Evolutionary conservation across 148 eudicot species (phyloP).

Genomic region (Camellia sinensis): DNA sequence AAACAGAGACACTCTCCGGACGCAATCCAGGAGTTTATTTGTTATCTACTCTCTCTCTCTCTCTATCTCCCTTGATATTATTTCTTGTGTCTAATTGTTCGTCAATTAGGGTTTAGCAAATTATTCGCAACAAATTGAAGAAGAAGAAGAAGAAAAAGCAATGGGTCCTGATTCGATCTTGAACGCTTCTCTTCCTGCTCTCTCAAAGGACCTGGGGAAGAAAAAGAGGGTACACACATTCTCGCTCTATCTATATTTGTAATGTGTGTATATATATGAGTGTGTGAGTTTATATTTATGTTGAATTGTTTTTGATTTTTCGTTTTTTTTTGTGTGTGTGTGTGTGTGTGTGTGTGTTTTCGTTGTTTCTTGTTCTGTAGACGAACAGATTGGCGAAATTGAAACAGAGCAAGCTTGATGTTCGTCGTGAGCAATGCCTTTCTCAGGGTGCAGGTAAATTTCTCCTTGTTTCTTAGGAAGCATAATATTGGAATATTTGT

Average conservation of each 20-base stretch:
- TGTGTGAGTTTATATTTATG: neutral
- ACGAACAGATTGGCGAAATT: conserved; percentile 69
- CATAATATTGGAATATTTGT: neutral
- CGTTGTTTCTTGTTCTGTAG: conserved; percentile 25
- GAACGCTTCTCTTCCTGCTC: conserved; percentile 55
- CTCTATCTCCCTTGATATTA: conserved; percentile 8
- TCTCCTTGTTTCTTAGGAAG: neutral
- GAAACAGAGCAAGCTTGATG: conserved; percentile 81
- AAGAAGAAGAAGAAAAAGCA: neutral
- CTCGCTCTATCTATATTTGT: neutral
- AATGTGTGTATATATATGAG: neutral
- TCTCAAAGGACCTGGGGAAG: conserved; percentile 34
- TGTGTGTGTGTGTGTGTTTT: neutral
- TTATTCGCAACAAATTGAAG: neutral
- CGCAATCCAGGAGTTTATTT: neutral
- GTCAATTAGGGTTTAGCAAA: conserved; percentile 31
- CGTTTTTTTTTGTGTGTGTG: neutral
- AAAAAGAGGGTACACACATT: conserved; percentile 53
- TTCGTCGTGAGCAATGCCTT: conserved; percentile 81
- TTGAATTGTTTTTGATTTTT: neutral
- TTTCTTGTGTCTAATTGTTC: conserved; percentile 4
- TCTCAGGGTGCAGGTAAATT: conserved; percentile 49
- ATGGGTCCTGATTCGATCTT: conserved; percentile 62
- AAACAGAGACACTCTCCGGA: conserved; percentile 27
- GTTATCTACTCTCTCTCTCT: neutral